Evolutionary conservation across 2,329 filamentous ascomycete genomes (phyloP), one percentile per base, ranked within the genome.

Genomic region (Zymoseptoria crescenta): DNA sequence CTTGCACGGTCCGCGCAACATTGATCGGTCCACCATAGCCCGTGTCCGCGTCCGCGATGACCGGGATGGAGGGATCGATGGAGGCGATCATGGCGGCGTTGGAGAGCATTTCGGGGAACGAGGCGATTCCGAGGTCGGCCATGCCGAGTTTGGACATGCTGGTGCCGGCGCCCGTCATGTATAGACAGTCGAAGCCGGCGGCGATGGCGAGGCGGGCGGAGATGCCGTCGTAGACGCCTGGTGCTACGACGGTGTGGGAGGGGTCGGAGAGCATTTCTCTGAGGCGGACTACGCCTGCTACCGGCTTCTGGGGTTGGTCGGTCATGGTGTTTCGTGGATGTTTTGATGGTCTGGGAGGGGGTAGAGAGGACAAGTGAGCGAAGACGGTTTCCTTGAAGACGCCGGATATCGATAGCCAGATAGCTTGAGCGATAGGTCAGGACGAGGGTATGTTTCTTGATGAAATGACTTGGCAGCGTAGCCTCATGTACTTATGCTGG

Each of bases 101-200:
- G 51, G 75, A 74, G 41, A 77, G 75, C 84, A 88, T 87, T 71
- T 87, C 84, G 66, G 81, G 79, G 30, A 85, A 75, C 0, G 83
- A 82, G 2, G 82, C 80, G 10, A 87, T 74, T 49, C 83, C 85
- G 3, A 88, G 79, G 67, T 88, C 85, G 1, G 85, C 79, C 74
- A 80, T 79, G 29, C 85, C 84, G 0, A 87, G 79, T 28, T 79
- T 75, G 0, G 84, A 87, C 59, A 83, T 82, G 16, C 78, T 78
- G 1, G 83, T 86, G 49, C 84, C 84, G 24, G 84, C 83, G 16
- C 84, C 84, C 9, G 84, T 86, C 85, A 88, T 88, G 74, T 88
- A 88, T 48, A 88, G 70, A 58, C 78, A 80, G 52, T 87, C 80
- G 60, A 87, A 87, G 4, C 84, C 85, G n/a, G 82, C 76, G 49